Evolutionary conservation across 1,284 basidiomycete genomes (phyloP).

Genomic region (Anthracocystis setariae): DNA sequence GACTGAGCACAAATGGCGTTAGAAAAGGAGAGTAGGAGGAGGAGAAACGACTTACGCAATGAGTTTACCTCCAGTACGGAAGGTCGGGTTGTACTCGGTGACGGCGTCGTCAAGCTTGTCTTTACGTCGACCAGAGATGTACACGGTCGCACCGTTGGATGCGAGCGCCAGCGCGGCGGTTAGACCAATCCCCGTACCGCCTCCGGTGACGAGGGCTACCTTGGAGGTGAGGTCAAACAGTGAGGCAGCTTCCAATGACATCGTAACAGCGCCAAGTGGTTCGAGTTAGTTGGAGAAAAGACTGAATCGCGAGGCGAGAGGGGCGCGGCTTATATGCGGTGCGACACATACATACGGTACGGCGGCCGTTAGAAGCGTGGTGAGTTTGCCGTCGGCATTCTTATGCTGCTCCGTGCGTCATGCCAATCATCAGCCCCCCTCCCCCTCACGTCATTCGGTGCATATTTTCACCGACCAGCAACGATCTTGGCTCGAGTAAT

Average conservation of each 20-base stretch:
- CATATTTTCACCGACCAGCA: conserved; percentile 4
- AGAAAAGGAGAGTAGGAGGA: neutral
- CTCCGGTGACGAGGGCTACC: conserved; percentile 60
- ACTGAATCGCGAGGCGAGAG: neutral
- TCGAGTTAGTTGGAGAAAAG: neutral
- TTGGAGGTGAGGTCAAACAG: conserved; percentile 49
- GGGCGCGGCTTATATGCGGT: too few species aligned
- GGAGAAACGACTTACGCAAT: conserved; percentile 22
- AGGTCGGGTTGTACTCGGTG: neutral
- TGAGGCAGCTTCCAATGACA: conserved; percentile 16
- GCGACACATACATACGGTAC: too few species aligned
- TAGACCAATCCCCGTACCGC: conserved; percentile 61
- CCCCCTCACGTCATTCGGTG: conserved; percentile 1
- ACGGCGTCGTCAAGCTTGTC: conserved; percentile 47
- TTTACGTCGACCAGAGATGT: conserved; percentile 55
- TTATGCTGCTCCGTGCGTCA: too few species aligned
- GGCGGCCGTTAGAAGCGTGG: too few species aligned
- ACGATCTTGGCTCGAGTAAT: too few species aligned
- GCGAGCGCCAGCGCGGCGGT: conserved; percentile 56
- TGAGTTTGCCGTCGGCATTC: neutral
- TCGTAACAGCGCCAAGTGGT: neutral
- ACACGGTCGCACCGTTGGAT: conserved; percentile 59
- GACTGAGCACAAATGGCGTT: too few species aligned
- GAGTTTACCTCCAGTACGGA: conserved; percentile 15
- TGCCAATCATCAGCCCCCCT: neutral